A percentile compares a stretch with the other conserved stretches of the same genome.
phyloP scores from a whole-genome alignment of 768 basidiomycete species.

The Termitomyces sp. region DNA sequence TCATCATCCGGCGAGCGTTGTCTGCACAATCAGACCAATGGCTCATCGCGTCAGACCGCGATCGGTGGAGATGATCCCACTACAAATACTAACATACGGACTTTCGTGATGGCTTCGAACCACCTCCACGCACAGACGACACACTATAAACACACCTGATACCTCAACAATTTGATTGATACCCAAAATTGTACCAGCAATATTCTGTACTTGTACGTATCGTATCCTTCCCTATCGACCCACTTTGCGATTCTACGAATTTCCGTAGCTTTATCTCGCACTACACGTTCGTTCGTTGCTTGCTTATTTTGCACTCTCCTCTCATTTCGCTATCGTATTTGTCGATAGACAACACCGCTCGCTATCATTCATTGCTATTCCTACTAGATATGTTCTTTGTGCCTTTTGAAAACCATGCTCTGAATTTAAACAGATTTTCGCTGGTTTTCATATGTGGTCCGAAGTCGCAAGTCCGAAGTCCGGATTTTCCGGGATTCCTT shows the following conservation, averaged over 20 bases:
- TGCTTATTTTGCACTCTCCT: neutral
- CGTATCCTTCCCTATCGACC: neutral
- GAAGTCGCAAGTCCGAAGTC: neutral
- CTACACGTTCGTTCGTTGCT: neutral
- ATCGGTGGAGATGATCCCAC: neutral
- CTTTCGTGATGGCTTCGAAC: neutral
- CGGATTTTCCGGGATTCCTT: neutral
- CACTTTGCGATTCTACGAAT: neutral
- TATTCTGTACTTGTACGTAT: conserved; percentile 11
- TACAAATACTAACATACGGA: neutral
- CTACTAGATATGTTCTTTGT: neutral
- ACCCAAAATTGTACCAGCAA: conserved; percentile 5
- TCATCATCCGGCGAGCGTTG: conserved; percentile 21
- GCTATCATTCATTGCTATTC: neutral
- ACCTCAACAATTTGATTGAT: conserved; percentile 1
- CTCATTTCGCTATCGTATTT: neutral
- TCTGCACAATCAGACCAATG: conserved; percentile 7
- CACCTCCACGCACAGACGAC: neutral
- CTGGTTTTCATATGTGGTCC: no score
- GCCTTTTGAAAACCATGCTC: neutral
- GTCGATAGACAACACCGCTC: neutral
- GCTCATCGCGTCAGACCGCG: conserved; percentile 7
- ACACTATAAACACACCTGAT: neutral
- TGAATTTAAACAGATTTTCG: neutral
- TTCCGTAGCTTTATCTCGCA: neutral